A percentile compares a stretch with the other conserved stretches of the same genome.
Conservation (phyloP, 2,329 filamentous ascomycete genomes). For the Aspergillus sclerotialis region DNA sequence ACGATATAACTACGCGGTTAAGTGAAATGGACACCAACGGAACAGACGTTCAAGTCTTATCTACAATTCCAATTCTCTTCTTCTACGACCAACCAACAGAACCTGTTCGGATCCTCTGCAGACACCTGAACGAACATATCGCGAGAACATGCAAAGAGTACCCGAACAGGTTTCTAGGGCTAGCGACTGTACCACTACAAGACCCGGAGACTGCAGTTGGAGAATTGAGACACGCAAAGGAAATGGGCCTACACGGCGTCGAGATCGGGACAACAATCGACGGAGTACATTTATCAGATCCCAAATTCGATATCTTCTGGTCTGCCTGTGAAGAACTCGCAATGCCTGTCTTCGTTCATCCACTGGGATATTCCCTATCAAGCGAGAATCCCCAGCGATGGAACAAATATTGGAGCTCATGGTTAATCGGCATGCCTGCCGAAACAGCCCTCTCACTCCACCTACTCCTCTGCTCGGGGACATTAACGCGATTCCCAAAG, state of each 20-base stretch:
- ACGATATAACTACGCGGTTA: constrained; percentile 7
- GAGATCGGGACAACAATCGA: constrained; percentile 13
- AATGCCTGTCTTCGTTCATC: constrained; percentile 13
- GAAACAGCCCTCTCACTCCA: constrained; percentile 13
- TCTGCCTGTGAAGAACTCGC: constrained; percentile 10
- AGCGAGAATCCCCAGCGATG: constrained; percentile 12
- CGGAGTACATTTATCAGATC: constrained; percentile 5
- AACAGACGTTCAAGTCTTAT: constrained; percentile 10
- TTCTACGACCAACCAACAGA: constrained; percentile 12
- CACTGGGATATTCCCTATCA: constrained; percentile 12
- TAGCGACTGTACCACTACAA: constrained; percentile 12
- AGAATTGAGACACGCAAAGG: constrained; percentile 8
- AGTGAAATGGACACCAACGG: constrained; percentile 11
- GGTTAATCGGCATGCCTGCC: constrained; percentile 13
- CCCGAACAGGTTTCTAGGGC: constrained; percentile 9
- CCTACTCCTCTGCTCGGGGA: constrained; percentile 9
- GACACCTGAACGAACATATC: constrained; percentile 11
- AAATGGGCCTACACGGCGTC: constrained; percentile 9
- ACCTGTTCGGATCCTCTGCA: constrained; percentile 6
- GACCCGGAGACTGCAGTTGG: constrained; percentile 6
- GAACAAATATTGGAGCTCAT: constrained; percentile 13
- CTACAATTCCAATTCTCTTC: constrained; percentile 12
- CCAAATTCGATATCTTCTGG: constrained; percentile 11
- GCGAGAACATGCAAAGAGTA: constrained; percentile 7
- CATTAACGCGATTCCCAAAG: constrained; percentile 8